A percentile compares a stretch with the other conserved stretches of the same genome.
phyloP scores from a whole-genome alignment of 306 rosid species.

The Vachellia collinsii region DNA sequence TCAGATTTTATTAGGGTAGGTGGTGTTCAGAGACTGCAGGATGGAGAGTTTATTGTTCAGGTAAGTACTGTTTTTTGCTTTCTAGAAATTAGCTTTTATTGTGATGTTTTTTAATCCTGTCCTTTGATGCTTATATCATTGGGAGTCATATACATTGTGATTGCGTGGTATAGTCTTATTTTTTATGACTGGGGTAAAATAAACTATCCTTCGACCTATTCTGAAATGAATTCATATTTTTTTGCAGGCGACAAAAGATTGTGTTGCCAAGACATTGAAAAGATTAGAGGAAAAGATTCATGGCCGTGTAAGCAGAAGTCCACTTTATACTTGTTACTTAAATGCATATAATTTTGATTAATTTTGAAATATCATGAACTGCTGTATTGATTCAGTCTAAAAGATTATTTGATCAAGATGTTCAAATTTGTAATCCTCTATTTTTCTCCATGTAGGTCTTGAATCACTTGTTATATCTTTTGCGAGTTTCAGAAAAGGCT shows the following conservation, averaged over 20 bases:
- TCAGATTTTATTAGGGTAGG: conserved; percentile 97
- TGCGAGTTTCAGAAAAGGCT: conserved; percentile 76
- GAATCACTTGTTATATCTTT: conserved; percentile 74
- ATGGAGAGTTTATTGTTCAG: conserved; percentile 96
- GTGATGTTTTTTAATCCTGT: conserved; percentile 3
- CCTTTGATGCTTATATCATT: conserved; percentile 13
- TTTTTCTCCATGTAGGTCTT: conserved; percentile 62
- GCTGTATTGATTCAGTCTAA: neutral
- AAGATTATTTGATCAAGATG: conserved; percentile 14
- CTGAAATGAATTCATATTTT: conserved; percentile 27
- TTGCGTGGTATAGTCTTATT: neutral
- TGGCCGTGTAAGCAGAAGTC: conserved; percentile 65
- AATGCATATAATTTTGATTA: conserved; percentile 1
- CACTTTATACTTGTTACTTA: neutral
- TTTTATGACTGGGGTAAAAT: neutral
- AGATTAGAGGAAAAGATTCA: conserved; percentile 90
- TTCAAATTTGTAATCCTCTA: conserved; percentile 34
- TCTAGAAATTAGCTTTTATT: conserved; percentile 4
- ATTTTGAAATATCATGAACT: conserved; percentile 4
- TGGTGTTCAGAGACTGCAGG: conserved; percentile 92
- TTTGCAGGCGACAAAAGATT: conserved; percentile 83
- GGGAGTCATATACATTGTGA: neutral
- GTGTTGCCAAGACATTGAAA: conserved; percentile 86
- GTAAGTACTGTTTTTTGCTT: conserved; percentile 48
- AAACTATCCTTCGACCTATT: neutral